phyloP scores from a whole-genome alignment of 371 early-diverging fungal genomes.

The Basidiobolus meristosporus region DNA sequence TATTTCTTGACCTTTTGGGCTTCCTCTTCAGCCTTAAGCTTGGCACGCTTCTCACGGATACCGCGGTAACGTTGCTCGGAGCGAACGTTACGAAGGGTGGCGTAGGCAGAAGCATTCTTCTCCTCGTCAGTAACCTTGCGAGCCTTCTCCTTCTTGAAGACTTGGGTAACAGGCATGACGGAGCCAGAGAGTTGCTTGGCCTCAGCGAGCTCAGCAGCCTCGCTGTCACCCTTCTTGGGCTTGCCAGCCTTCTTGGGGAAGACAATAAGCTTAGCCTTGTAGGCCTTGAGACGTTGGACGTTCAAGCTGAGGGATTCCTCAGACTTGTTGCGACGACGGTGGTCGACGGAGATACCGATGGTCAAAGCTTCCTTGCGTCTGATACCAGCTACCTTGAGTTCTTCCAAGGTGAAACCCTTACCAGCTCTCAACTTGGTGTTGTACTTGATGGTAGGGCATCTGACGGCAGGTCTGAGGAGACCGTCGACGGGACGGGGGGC shows the following conservation, averaged over 20 bases:
- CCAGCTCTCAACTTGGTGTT: slow-evolving; percentile 98
- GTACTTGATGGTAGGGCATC: slow-evolving; percentile 95
- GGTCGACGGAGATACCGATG: slow-evolving; percentile 97
- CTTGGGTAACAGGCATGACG: slow-evolving; percentile 58
- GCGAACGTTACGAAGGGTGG: slow-evolving; percentile 78
- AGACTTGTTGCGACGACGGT: slow-evolving; percentile 95
- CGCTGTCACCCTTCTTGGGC: no score
- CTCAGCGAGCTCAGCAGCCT: slow-evolving; percentile 39
- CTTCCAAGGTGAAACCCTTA: slow-evolving; percentile 97
- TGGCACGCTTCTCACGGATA: slow-evolving; percentile 61
- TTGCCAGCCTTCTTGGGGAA: no score
- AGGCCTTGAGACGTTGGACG: no score
- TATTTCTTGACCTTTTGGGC: slow-evolving; percentile 74
- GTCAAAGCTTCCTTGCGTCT: slow-evolving; percentile 85
- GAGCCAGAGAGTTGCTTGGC: slow-evolving; percentile 57
- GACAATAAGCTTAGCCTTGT: no score
- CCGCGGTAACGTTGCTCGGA: slow-evolving; percentile 67
- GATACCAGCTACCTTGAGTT: slow-evolving; percentile 96
- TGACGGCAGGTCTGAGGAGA: no score
- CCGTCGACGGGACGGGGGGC: no score
- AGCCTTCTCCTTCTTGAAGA: slow-evolving; percentile 29
- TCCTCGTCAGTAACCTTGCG: slow-evolving; percentile 75
- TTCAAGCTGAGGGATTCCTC: no score
- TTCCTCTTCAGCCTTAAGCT: slow-evolving; percentile 69
- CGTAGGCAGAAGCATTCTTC: slow-evolving; percentile 62